Evolutionary conservation across 306 rosid species (phyloP).

Genomic region (Arachis hypogaea): DNA sequence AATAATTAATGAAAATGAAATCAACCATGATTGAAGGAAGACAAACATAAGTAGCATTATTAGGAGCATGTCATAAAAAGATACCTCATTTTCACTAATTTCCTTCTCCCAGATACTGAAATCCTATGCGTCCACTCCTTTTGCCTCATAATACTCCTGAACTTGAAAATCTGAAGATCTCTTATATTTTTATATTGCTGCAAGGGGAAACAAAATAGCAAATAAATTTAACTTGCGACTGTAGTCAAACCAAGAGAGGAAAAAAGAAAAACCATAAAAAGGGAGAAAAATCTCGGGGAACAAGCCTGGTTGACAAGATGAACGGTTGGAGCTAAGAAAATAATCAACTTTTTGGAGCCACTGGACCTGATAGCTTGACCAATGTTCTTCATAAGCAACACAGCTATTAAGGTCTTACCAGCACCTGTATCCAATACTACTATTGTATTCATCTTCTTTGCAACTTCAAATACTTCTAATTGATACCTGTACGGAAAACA

Average conservation of each 20-base stretch:
- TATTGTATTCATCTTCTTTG: slow-evolving; percentile 68
- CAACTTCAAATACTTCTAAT: slow-evolving; percentile 64
- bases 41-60: slow-evolving; percentile 1
- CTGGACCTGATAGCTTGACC: no score
- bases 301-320: no score
- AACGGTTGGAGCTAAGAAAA: no score
- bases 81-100: slow-evolving; percentile 63
- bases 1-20: slow-evolving; percentile 25
- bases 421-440: slow-evolving; percentile 87
- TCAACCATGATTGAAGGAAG: neutral
- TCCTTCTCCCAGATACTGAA: slow-evolving; percentile 72
- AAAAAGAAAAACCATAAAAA: no score
- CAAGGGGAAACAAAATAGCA: slow-evolving; percentile 43
- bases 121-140: slow-evolving; percentile 83
- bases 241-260: no score
- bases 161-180: slow-evolving; percentile 54
- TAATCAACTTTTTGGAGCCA: no score
- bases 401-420: no score
- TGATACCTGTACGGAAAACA: slow-evolving; percentile 58
- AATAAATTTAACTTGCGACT: no score
- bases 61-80: slow-evolving; percentile 39
- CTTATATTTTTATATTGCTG: slow-evolving; percentile 76
- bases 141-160: slow-evolving; percentile 76
- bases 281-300: no score
- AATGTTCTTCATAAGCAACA: no score